These are phyloP conservation scores for Trametes versicolor DNA, from an alignment of 1,284 basidiomycete genomes.

Conservation along the genomic window DNA sequence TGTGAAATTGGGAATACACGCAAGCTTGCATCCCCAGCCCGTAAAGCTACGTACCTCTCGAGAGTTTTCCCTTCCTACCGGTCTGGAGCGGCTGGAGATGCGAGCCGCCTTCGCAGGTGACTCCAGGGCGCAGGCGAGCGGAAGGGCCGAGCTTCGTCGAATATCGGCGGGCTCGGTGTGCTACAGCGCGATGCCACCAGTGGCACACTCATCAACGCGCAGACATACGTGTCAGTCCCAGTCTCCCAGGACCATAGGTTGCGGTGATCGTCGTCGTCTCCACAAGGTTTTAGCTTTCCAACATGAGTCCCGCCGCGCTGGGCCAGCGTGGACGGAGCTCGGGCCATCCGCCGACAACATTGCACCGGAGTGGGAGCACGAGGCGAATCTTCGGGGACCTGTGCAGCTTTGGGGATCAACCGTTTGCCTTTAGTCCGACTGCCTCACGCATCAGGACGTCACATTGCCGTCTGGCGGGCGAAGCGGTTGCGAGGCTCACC, in stretches of 20 bases:
- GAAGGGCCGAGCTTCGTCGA: background rate
- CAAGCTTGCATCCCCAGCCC: background rate
- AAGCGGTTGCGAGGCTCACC: background rate
- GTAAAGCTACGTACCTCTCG: background rate
- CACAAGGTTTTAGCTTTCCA: slow-evolving; percentile 13
- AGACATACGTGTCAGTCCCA: background rate
- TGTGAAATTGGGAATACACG: slow-evolving; percentile 1
- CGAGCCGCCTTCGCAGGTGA: background rate
- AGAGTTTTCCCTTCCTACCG: background rate
- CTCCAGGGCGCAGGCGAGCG: background rate
- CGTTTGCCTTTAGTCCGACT: slow-evolving; percentile 23
- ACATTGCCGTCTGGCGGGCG: background rate
- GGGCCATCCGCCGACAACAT: slow-evolving; percentile 16
- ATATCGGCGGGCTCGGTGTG: background rate
- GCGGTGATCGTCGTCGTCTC: slow-evolving; percentile 4
- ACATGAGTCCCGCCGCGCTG: slow-evolving; percentile 6
- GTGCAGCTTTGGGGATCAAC: slow-evolving; percentile 14
- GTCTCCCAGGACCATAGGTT: background rate
- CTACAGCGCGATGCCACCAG: background rate
- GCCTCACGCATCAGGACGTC: slow-evolving; percentile 12
- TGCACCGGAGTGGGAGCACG: slow-evolving; percentile 6
- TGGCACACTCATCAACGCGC: background rate
- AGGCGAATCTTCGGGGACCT: slow-evolving; percentile 15
- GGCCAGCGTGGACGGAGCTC: slow-evolving; percentile 5
- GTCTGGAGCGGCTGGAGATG: background rate